Evolutionary conservation across 495 filamentous ascomycete species (phyloP).

Genomic region (Zalerion maritima): DNA sequence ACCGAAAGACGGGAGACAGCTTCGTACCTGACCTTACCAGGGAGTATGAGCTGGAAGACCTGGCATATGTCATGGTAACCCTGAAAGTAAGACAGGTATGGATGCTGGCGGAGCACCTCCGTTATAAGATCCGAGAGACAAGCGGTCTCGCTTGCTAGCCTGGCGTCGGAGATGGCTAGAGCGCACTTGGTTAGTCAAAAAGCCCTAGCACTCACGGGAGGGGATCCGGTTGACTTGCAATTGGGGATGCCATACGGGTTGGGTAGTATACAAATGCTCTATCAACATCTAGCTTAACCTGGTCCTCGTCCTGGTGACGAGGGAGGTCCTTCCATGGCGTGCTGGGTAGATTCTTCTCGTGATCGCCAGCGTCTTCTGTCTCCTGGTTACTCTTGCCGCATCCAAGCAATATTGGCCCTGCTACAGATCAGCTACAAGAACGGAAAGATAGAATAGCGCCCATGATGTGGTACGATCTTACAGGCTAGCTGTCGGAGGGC

Average conservation of each 20-base stretch:
- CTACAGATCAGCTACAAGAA: background rate
- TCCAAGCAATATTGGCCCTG: conserved; percentile 75
- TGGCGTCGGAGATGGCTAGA: conserved; percentile 32
- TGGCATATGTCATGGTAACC: conserved; percentile 98
- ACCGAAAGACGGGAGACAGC: conserved; percentile 69
- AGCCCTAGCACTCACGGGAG: conserved; percentile 9
- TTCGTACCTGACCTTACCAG: conserved; percentile 25
- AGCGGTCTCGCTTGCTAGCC: conserved; percentile 48
- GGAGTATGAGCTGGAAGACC: conserved; percentile 78
- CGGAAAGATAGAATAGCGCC: conserved; percentile 5
- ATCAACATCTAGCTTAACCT: conserved; percentile 83
- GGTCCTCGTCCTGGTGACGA: conserved; percentile 67
- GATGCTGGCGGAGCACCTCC: conserved; percentile 60
- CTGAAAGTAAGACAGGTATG: conserved; percentile 90
- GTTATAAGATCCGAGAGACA: conserved; percentile 65
- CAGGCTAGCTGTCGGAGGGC: conserved; percentile 68
- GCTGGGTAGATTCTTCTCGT: conserved; percentile 7
- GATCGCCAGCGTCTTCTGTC: conserved; percentile 8
- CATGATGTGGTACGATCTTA: conserved; percentile 31
- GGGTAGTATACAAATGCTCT: conserved; percentile 97
- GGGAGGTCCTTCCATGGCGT: conserved; percentile 40
- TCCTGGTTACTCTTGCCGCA: conserved; percentile 14
- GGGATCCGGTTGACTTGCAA: too few relatives aligned
- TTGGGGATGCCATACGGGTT: conserved; percentile 37
- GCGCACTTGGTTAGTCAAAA: conserved; percentile 1